Evolutionary conservation across 345 rosid genomes (phyloP).

Genomic region (Mangifera indica): DNA sequence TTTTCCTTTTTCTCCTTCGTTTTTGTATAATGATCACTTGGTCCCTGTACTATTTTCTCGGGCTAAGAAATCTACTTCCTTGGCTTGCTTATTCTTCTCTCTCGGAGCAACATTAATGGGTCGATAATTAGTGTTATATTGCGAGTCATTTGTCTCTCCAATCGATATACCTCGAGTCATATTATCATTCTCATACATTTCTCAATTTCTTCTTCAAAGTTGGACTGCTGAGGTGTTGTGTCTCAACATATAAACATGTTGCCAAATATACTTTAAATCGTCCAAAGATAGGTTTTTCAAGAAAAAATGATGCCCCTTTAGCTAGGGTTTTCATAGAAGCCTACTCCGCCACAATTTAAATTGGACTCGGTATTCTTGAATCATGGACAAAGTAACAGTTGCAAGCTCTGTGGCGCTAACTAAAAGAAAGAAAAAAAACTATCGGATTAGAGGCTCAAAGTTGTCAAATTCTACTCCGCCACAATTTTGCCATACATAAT

Average conservation of each 20-base stretch:
- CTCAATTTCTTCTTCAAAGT: neutral
- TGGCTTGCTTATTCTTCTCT: neutral
- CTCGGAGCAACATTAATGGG: neutral
- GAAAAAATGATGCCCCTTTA: conserved; percentile 31
- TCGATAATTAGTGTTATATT: neutral
- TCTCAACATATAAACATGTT: conserved; percentile 24
- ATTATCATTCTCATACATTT: neutral
- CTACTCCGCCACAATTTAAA: conserved; percentile 41
- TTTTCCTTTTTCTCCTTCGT: neutral
- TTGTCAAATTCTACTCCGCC: no score
- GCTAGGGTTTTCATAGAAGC: conserved; percentile 21
- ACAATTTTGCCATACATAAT: no score
- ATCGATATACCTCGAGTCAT: neutral
- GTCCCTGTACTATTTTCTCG: neutral
- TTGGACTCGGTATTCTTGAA: conserved; percentile 21
- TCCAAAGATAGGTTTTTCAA: conserved; percentile 34
- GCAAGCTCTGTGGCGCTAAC: conserved; percentile 36
- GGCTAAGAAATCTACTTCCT: neutral
- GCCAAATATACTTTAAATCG: conserved; percentile 48
- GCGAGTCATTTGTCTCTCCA: neutral
- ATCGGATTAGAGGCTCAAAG: no score
- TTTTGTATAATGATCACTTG: neutral
- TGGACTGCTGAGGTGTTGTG: neutral
- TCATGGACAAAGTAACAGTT: conserved; percentile 30
- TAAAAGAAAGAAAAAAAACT: no score